Conservation (phyloP, 2,329 filamentous ascomycete species). For the Alternaria arbusti region DNA sequence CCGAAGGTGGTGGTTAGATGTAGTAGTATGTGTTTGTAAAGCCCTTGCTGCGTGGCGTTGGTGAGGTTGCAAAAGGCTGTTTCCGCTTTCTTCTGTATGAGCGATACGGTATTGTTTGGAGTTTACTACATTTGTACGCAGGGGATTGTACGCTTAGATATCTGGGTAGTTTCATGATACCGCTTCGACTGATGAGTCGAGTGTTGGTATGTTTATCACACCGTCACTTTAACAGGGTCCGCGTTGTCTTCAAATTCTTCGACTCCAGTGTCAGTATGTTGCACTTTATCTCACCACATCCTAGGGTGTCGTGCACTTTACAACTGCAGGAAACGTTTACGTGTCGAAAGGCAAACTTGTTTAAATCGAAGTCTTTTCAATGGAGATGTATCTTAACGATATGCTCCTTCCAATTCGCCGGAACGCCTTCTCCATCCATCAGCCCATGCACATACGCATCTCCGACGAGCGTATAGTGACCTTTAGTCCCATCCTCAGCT, state of each 20-base stretch:
- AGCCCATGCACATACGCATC: conserved; percentile 23
- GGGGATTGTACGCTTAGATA: neutral
- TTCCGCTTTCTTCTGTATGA: neutral
- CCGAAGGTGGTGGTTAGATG: conserved; percentile 38
- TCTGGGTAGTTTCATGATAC: neutral
- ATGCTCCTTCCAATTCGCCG: neutral
- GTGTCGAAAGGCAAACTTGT: too few species aligned
- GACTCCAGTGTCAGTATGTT: neutral
- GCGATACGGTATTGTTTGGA: neutral
- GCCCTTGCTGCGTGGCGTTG: neutral
- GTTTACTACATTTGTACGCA: neutral
- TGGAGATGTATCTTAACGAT: neutral
- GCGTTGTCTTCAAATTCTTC: too few species aligned
- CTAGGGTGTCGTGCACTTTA: neutral
- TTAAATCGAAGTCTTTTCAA: neutral
- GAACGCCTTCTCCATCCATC: conserved; percentile 25
- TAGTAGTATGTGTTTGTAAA: neutral
- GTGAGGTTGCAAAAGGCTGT: neutral
- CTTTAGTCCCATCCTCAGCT: neutral
- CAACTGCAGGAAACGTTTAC: too few species aligned
- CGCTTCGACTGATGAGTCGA: neutral
- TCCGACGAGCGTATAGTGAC: conserved; percentile 10
- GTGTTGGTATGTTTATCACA: neutral
- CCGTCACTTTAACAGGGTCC: neutral
- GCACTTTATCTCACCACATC: neutral